Base-by-base conservation (phyloP, 768 basidiomycete genomes). In the Termitomyces sp. region DNA sequence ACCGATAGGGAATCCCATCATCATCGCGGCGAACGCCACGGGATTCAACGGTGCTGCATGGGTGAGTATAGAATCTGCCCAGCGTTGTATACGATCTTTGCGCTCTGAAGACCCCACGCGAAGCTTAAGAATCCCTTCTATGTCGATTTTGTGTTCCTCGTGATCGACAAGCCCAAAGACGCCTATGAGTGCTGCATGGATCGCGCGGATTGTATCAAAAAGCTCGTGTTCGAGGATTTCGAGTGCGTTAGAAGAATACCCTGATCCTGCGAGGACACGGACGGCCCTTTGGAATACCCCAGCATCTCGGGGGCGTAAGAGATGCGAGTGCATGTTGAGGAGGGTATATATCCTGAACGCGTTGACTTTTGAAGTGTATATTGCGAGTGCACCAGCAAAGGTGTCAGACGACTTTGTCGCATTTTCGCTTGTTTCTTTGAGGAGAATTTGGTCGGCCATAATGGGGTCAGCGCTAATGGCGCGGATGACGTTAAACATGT, bases 11-110 rank as follows among this genome's bases (percentile, higher is more conserved):
- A 76, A 58, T 1, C 75, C 73, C 66, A 63, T 63, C 76, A 88
- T 79, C 76, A 86, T 79, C 16, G 84, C 84, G 0, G 86, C 84
- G 52, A 87, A 77, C 2, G 83, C 77, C 75, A 85, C 76, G 2
- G 83, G 82, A 57, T 80, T 72, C 32, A 79, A 50, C 1, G 70
- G 57, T 0, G 59, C 64, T 1, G 68, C 68, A 0, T 76, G 75
- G 0, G 83, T 79, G 12, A 70, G 57, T 9, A 82, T 67, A 12
- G 71, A 68, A 35, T 81, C 80, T 10, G 78, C 77, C 84, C 83
- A 87, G 8, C 68, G 66, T 53, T 79, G 73, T 5, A 85, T 66
- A 42, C 83, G 78, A 2, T 72, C 72, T 27, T 72, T 69, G 7
- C 86, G 75, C n/a, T 69, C 67, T 0, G 70, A 46, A 0, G 76